Percentiles rank a stretch among this genome's conserved stretches.
phyloP scores from a whole-genome alignment of 257 asterid species.

The Nicotiana paniculata region DNA sequence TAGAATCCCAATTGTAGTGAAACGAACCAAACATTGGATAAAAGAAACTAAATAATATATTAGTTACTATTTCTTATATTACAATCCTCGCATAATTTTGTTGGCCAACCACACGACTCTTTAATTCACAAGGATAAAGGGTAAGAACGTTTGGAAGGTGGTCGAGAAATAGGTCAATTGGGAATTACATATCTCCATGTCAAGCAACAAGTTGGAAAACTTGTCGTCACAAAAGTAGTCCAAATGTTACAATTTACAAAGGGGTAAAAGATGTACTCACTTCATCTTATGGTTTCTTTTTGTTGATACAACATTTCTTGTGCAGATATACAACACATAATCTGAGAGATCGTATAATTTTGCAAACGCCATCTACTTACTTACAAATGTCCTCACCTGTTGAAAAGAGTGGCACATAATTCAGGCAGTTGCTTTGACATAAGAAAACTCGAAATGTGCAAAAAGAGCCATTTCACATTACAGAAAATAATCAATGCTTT shows the following conservation, averaged over 20 bases:
- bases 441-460: neutral
- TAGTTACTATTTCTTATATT: too few species aligned
- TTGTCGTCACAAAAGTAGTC: neutral
- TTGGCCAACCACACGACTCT: too few species aligned
- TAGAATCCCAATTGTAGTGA: too few species aligned
- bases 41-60: too few species aligned
- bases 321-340: neutral
- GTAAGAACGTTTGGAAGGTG: neutral
- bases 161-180: neutral
- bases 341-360: neutral
- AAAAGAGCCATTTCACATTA: neutral
- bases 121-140: too few species aligned
- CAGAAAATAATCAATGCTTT: neutral
- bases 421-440: neutral
- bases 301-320: neutral
- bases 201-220: neutral
- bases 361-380: neutral
- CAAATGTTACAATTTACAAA: neutral
- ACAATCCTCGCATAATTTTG: too few species aligned
- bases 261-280: neutral
- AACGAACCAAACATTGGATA: too few species aligned
- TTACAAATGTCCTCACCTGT: neutral
- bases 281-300: neutral
- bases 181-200: neutral
- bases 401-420: neutral